Evolutionary conservation across 768 basidiomycete species (phyloP), one percentile per base, ranked within the genome.

Genomic region (Lentinula aciculospora): DNA sequence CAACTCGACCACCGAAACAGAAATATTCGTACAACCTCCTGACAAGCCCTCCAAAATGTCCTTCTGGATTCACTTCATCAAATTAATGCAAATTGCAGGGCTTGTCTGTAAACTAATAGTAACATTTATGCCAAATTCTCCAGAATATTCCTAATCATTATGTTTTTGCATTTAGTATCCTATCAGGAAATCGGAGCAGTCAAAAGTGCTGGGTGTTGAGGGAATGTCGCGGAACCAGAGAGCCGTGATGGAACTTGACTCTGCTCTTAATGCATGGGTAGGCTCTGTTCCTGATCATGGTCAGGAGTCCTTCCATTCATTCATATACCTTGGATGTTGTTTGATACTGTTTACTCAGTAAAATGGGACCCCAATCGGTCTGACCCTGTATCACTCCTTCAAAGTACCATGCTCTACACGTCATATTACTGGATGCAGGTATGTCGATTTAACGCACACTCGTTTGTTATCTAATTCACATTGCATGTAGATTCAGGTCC

Each of bases 241-340:
- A 15, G 42, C 36, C 19, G 56, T 57, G 15, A 45, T 47, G 25
- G 56, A 57, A 36, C 54, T 85, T 13, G 84, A 85, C 67, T 80
- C 79, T 7, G 76, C 77, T 3, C 63, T 85, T 31, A 84, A 83
- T 57, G 71, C 75, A n/a, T 85, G 84, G 84, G 71, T 80, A 1
- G 77, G 82, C 47, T 65, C 72, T 6, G 72, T 84, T 3, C 83
- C 83, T 5, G 64, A 70, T 12, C 28, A 47, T 15, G 28, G 46
- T 47, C 8, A 4, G 46, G 4, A 42, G 4, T 42, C 3, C 19
- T 27, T 17, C 0, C 4, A n/a, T n/a, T 28, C 15, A 9, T 4
- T 28, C 32, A 34, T 34, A 34, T 34, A 1, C 46, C 3, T 28
- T 28, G 15, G 28, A 3, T 42, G 5, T 17, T 34, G 6, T 12